Conservation (phyloP, 1,284 basidiomycete species). For the Ganoderma multipileum region DNA sequence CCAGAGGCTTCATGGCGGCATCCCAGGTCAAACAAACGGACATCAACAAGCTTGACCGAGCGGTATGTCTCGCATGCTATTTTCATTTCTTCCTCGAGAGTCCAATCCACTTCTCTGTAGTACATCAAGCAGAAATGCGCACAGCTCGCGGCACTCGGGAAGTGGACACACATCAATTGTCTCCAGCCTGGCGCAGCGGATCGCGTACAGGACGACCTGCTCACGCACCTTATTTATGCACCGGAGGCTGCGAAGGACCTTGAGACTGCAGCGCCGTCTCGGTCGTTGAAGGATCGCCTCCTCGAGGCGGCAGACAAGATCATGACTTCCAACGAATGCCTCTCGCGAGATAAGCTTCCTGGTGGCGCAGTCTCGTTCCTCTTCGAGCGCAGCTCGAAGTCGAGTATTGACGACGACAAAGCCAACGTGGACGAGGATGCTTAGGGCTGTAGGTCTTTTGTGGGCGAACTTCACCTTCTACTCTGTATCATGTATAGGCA, state of each 20-base stretch:
- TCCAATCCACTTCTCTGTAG: conserved; percentile 45
- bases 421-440: conserved; percentile 14
- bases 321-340: conserved; percentile 6
- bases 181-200: conserved; percentile 53
- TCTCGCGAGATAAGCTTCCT: conserved; percentile 22
- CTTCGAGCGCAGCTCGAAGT: conserved; percentile 29
- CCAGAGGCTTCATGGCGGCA: conserved; percentile 73
- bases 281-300: conserved; percentile 17
- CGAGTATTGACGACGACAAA: conserved; percentile 9
- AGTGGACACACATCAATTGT: conserved; percentile 90
- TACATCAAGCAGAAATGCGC: conserved; percentile 76
- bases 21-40: conserved; percentile 65
- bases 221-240: conserved; percentile 57
- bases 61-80: conserved; percentile 47
- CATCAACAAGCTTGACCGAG: conserved; percentile 58
- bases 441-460: not conserved
- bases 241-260: conserved; percentile 36
- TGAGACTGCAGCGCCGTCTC: conserved; percentile 8
- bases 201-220: conserved; percentile 66
- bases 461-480: not conserved
- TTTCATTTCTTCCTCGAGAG: not conserved
- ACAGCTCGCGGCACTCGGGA: conserved; percentile 82
- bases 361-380: conserved; percentile 29
- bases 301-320: conserved; percentile 20
- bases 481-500: conserved; percentile 1